Evolutionary conservation across 257 asterid species (phyloP), one percentile per base, ranked within the genome.

Genomic region (Solanum pinnatisectum): DNA sequence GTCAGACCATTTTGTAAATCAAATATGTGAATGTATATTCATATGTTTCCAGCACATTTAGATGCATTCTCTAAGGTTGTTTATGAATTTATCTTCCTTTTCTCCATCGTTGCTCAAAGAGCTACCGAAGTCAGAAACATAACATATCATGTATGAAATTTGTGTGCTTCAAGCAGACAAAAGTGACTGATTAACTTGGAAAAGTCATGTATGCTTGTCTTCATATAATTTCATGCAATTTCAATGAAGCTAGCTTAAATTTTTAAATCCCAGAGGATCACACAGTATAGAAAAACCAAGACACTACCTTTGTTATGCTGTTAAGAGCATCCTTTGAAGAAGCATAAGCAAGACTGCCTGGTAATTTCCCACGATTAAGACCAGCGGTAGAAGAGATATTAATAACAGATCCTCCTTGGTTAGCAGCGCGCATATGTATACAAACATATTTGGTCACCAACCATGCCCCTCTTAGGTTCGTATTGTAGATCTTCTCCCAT

Each of bases 301-400:
- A 81, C 30, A 81, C 68, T 87, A 93, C 97, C 95, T 94, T 93
- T 4, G 98, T 94, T 83, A 93, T 90, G 74, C 91, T 49, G 84
- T 93, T 92, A 8, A 93, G 89, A 1, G 95, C 96, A 32, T 89
- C 83, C 87, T 95, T 95, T 15, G 96, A 91, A 88, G 93, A 89
- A 70, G 89, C 91, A 81, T 95, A 94, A 71, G 91, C 94, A 67
- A 93, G 92, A 23, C 89, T 87, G 10, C 98, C 98, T 0, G 93
- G 95, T 18, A 91, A 76, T 2, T 87, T 90, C 2, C 94, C 95
- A 15, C 98, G 95, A 5, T 93, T 85, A 30, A 93, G 92, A 46
- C 95, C 98, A 5, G 90, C 73, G 68, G 92, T 90, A 15, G 98
- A 95, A n/a, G 98, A 92, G 67, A 95, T 87, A n/a, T 93, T 95